These are phyloP conservation scores for Vigna hirtella DNA, from an alignment of 306 rosid species.

Conservation along the genomic window DNA sequence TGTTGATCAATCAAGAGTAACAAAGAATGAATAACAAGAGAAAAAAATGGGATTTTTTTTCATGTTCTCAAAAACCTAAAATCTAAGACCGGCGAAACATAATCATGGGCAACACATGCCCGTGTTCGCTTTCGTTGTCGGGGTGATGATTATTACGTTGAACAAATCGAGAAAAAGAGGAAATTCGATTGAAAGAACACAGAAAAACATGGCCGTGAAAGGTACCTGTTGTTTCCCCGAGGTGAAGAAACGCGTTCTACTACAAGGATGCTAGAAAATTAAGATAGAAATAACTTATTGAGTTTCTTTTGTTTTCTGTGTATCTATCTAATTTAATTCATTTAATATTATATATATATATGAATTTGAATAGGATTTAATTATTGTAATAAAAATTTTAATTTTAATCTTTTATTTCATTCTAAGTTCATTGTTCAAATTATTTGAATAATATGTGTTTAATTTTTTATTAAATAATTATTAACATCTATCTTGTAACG, in stretches of 20 bases:
- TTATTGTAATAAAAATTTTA: no score
- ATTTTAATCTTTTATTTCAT: no score
- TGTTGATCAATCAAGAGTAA: slow-evolving; percentile 14
- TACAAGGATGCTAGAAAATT: background rate
- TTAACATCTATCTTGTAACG: no score
- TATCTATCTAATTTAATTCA: no score
- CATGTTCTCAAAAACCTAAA: slow-evolving; percentile 3
- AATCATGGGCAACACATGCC: background rate
- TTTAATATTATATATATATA: no score
- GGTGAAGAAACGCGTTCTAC: background rate
- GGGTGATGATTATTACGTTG: background rate
- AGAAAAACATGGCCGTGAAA: slow-evolving; percentile 5
- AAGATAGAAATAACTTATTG: no score
- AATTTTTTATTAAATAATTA: no score
- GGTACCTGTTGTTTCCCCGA: slow-evolving; percentile 9
- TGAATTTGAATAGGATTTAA: no score
- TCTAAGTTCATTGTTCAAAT: no score
- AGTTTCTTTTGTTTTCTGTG: no score
- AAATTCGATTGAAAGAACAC: slow-evolving; percentile 8
- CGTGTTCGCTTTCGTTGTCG: background rate
- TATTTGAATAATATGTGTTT: no score
- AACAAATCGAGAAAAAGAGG: background rate
- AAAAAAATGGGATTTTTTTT: background rate
- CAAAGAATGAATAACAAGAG: background rate
- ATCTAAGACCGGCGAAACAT: background rate